Evolutionary conservation across 129 eudicot genomes (phyloP).

Genomic region (Dittrichia graveolens): DNA sequence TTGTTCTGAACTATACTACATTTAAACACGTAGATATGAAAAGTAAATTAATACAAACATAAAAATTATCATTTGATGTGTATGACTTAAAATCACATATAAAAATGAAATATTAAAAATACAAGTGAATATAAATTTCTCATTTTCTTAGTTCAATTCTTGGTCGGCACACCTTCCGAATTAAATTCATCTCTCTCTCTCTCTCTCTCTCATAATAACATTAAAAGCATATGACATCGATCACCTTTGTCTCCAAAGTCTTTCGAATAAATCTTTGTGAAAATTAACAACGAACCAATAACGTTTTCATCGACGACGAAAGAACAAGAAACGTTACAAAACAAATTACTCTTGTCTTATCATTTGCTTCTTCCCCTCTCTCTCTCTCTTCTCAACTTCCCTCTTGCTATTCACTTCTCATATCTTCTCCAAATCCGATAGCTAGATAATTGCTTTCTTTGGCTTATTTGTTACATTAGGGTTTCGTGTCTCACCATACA

Average conservation of each 20-base stretch:
- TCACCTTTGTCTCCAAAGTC: constrained; percentile 41
- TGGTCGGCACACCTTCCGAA: constrained; percentile 32
- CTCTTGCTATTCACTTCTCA: neutral
- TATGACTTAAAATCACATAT: no score
- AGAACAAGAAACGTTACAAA: constrained; percentile 42
- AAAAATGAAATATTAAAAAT: no score
- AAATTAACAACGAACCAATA: constrained; percentile 31
- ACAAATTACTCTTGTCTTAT: constrained; percentile 30
- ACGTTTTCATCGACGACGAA: constrained; percentile 59
- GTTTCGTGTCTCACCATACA: constrained; percentile 21
- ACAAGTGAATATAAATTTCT: constrained; percentile 14
- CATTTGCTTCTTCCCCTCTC: constrained; percentile 17
- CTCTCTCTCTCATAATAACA: constrained; percentile 11
- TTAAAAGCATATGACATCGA: constrained; percentile 41
- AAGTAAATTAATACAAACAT: no score
- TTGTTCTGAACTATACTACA: no score
- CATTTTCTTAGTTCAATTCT: constrained; percentile 3
- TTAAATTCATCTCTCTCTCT: constrained; percentile 25
- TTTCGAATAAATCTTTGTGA: constrained; percentile 8
- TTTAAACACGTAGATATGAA: no score
- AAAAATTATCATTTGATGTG: no score
- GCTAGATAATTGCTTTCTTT: neutral
- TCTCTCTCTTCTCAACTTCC: neutral
- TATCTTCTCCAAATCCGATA: neutral
- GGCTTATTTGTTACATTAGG: neutral